Base-by-base conservation (phyloP, 2,329 filamentous ascomycete species). In the Podosphaera fusca region DNA sequence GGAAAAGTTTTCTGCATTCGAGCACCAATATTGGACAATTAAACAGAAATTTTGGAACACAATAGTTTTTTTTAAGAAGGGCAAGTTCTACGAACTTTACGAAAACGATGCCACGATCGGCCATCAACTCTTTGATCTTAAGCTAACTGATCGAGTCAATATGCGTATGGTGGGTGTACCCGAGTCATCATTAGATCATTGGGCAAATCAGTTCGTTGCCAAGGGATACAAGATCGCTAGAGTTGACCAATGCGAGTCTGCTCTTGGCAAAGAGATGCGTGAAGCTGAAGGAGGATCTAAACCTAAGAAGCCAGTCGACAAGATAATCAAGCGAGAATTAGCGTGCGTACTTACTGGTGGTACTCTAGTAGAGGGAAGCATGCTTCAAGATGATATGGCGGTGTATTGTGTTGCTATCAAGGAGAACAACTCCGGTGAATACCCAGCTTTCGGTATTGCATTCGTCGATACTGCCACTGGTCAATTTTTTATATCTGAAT, bases 161-260 rank as follows among this genome's bases (percentile, higher is more conserved):
- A 98, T 98, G 92, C 85, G 90, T 62, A 98, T 98, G 92, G 92
- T 96, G 1, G 92, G 92, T 60, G 92, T 98, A 0, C 92, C 92
- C 0, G 92, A 98, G 69, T 85, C 87, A 66, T 95, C 88, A 10
- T 74, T 98, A n/a, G 87, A 92, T 65, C 82, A 92, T 68, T 98
- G 92, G 92, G 88, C 92, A 58, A 95, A 94, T 65, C 92, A 98
- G 65, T 98, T 98, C 64, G 89, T 98, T 46, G 92, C 90, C 58
- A 96, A 96, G 69, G 92, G 94, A 38, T 95, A 82, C 78, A 98
- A 98, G 70, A 94, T 98, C 56, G 92, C 92, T 5, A 78, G 90
- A 21, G 92, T 98, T 31, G 92, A 96, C 68, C 92, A 98, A 68
- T 89, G 89, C 75, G 92, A 98, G 71, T 94, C 88, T 38, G 92